Percentiles rank a stretch among this genome's conserved stretches.
Evolutionary conservation across 768 basidiomycete genomes (phyloP).

Genomic region (Lactarius sp.): DNA sequence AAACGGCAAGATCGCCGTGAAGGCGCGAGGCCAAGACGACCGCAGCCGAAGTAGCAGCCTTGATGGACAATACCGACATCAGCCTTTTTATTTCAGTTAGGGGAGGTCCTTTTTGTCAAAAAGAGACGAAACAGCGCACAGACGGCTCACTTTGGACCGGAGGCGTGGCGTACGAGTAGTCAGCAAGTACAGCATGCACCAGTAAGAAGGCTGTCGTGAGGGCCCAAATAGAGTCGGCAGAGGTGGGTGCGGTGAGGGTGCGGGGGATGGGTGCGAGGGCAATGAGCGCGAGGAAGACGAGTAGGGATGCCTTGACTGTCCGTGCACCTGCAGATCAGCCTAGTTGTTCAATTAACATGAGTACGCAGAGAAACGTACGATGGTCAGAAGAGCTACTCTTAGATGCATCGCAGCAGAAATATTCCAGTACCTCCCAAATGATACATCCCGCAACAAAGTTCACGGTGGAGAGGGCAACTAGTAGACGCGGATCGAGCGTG

Average conservation of each 20-base stretch:
- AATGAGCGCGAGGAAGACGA: conserved; percentile 86
- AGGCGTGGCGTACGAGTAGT: conserved; percentile 57
- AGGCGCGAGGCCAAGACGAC: conserved; percentile 92
- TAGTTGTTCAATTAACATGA: not conserved
- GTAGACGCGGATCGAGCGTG: conserved; percentile 58
- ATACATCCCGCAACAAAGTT: conserved; percentile 60
- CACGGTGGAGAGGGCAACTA: conserved; percentile 63
- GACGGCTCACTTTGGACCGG: conserved; percentile 14
- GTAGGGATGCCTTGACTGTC: conserved; percentile 70
- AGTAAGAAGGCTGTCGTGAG: conserved; percentile 80
- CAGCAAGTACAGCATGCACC: conserved; percentile 76
- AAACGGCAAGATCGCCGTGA: conserved; percentile 76
- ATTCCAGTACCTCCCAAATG: conserved; percentile 54
- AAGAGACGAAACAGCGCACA: conserved; percentile 10
- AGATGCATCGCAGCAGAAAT: conserved; percentile 34
- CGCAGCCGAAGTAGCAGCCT: conserved; percentile 87
- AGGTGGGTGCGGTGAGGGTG: conserved; percentile 91
- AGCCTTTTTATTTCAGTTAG: conserved; percentile 41
- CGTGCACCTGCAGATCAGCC: conserved; percentile 50
- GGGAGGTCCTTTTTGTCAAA: not conserved
- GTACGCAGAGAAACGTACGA: conserved; percentile 10
- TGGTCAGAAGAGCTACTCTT: conserved; percentile 2
- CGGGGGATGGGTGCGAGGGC: conserved; percentile 86
- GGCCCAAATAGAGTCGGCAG: conserved; percentile 96
- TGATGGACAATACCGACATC: conserved; percentile 81